These are phyloP conservation scores for Ustilago xerochloae DNA, from an alignment of 1,284 basidiomycete genomes.

Conservation along the genomic window DNA sequence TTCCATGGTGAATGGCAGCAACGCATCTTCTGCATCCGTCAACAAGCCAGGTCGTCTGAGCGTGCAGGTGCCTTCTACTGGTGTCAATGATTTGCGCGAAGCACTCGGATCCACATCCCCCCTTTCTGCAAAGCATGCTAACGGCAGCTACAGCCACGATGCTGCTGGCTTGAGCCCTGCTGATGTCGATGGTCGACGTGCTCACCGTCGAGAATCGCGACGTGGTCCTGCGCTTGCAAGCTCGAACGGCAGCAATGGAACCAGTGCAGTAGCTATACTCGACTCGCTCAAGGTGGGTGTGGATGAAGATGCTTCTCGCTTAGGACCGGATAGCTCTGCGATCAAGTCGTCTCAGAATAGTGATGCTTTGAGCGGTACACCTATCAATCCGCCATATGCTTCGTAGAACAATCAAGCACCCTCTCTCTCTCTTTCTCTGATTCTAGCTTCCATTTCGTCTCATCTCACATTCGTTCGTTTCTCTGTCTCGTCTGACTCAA, in stretches of 20 bases:
- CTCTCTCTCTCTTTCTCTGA: neutral
- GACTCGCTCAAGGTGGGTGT: constrained; percentile 49
- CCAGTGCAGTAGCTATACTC: constrained; percentile 38
- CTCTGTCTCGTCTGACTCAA: neutral
- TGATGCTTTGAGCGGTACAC: neutral
- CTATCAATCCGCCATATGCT: constrained; percentile 40
- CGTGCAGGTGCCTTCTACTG: constrained; percentile 25
- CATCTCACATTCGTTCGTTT: constrained; percentile 1
- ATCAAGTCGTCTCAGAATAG: constrained; percentile 1
- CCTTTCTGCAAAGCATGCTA: constrained; percentile 11
- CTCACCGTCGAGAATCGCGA: constrained; percentile 41
- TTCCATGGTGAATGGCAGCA: constrained; percentile 32
- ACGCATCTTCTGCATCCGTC: constrained; percentile 30
- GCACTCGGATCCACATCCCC: constrained; percentile 34
- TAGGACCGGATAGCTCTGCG: constrained; percentile 32
- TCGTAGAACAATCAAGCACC: too few relatives aligned
- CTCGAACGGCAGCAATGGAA: constrained; percentile 22
- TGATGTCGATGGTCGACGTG: constrained; percentile 29
- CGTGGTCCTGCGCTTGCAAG: constrained; percentile 7
- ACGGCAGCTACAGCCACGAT: constrained; percentile 29
- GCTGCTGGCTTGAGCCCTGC: constrained; percentile 2
- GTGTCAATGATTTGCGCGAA: constrained; percentile 53
- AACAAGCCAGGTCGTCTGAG: constrained; percentile 22
- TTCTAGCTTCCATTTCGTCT: neutral
- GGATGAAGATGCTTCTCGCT: constrained; percentile 25